Percentiles rank a stretch among this genome's conserved stretches.
phyloP scores from a whole-genome alignment of 176 grass and related monocot species.

The Zizania latifolia region DNA sequence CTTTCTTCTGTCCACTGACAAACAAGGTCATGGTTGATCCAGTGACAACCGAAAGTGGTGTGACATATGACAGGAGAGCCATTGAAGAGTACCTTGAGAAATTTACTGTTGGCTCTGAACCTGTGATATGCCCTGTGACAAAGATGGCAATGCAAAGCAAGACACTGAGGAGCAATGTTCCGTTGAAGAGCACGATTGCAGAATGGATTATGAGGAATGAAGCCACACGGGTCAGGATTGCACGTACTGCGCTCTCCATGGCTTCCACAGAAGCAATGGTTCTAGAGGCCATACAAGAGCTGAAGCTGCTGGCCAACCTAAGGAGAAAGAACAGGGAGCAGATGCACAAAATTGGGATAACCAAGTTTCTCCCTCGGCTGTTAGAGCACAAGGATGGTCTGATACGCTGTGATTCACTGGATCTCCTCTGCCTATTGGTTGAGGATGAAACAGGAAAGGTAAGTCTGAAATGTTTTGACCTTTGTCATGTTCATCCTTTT shows the following conservation, averaged over 20 bases:
- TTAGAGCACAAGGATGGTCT: slow-evolving; percentile 53
- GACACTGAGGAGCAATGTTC: slow-evolving; percentile 51
- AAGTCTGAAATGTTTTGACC: not conserved
- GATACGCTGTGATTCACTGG: slow-evolving; percentile 51
- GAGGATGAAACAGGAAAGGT: slow-evolving; percentile 89
- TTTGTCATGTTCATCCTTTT: not conserved
- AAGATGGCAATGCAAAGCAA: slow-evolving; percentile 53
- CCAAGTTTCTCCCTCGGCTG: slow-evolving; percentile 59
- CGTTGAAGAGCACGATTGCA: slow-evolving; percentile 61
- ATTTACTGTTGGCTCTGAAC: slow-evolving; percentile 41
- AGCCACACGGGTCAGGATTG: slow-evolving; percentile 48
- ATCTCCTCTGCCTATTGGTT: slow-evolving; percentile 57
- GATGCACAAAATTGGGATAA: slow-evolving; percentile 77
- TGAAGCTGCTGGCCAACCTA: slow-evolving; percentile 42
- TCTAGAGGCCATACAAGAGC: slow-evolving; percentile 68
- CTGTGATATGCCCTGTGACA: slow-evolving; percentile 67
- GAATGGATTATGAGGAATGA: slow-evolving; percentile 87
- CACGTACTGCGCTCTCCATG: slow-evolving; percentile 47
- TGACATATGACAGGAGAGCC: slow-evolving; percentile 77
- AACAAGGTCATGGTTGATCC: slow-evolving; percentile 91
- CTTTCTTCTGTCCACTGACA: slow-evolving; percentile 86
- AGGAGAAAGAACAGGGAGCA: slow-evolving; percentile 61
- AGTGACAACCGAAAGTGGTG: slow-evolving; percentile 68
- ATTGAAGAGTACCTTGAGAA: slow-evolving; percentile 66
- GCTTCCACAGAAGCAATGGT: slow-evolving; percentile 55